Conservation (phyloP, 805 yeast genomes). For the Ascoidea rubescens region DNA sequence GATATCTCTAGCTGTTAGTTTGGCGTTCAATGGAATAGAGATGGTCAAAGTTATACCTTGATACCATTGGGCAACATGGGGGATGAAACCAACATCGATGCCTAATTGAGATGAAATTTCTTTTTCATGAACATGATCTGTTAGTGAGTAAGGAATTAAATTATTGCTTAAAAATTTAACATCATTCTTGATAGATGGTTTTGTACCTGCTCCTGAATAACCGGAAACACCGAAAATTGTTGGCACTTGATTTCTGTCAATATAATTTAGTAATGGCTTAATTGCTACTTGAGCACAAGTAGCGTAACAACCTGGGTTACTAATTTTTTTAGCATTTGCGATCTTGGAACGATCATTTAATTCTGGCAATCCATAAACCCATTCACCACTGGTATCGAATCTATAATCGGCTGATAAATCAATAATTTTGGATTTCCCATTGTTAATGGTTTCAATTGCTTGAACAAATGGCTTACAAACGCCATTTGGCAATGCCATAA, state of each 20-base stretch:
- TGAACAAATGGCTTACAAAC: slow-evolving; percentile 84
- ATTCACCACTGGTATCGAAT: slow-evolving; percentile 75
- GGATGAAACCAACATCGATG: slow-evolving; percentile 71
- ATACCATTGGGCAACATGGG: slow-evolving; percentile 99
- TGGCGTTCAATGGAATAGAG: slow-evolving; percentile 68
- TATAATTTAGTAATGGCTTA: slow-evolving; percentile 58
- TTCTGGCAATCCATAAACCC: slow-evolving; percentile 96
- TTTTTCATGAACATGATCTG: slow-evolving; percentile 94
- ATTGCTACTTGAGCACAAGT: slow-evolving; percentile 93
- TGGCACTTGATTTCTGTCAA: slow-evolving; percentile 47
- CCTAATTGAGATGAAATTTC: slow-evolving; percentile 81
- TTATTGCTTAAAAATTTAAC: slow-evolving; percentile 60
- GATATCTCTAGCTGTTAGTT: slow-evolving; percentile 63
- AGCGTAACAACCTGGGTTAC: slow-evolving; percentile 99
- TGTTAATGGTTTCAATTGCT: slow-evolving; percentile 40
- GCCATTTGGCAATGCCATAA: slow-evolving; percentile 98
- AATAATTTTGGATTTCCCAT: slow-evolving; percentile 65
- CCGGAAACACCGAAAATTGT: slow-evolving; percentile 93
- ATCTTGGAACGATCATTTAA: slow-evolving; percentile 55
- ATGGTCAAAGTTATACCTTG: slow-evolving; percentile 94
- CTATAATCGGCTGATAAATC: slow-evolving; percentile 95
- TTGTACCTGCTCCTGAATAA: slow-evolving; percentile 98
- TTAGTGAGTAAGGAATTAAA: slow-evolving; percentile 86
- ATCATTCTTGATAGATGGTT: slow-evolving; percentile 95
- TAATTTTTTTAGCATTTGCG: slow-evolving; percentile 62